Base-by-base conservation (phyloP, 2,329 filamentous ascomycete genomes). In the Sphaerulina populicola region DNA sequence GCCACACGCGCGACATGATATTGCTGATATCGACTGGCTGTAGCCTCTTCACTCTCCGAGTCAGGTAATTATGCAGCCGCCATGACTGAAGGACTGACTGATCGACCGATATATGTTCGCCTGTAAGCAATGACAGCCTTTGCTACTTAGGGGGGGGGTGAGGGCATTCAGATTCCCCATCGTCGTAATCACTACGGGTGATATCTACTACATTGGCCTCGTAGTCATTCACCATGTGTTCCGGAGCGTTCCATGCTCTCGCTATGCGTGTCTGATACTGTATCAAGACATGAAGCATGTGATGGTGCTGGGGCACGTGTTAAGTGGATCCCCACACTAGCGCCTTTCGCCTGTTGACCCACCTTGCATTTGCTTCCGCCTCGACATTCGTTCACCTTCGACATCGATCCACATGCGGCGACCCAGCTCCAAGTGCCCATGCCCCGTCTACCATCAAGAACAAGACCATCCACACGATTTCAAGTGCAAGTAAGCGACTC, bases 401-500 rank as follows among this genome's bases (percentile, higher is more conserved):
- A 41, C 39, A 41, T 41, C 18, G 39, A 35, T 27, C 15, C 12
- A 21, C 39, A 27, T 9, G 12, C 12, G 11, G 11, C 18, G 10
- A 41, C 10, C 21, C 39, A 41, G 11, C 8, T 18, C 4, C 39
- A 41, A 23, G 15, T 41, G 21, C 27, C 4, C 39, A 23, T 18
- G 15, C 15, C 27, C 11, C 15, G 36, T 42, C 29, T 37, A 31
- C 18, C 38, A 33, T 49, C 46, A 49, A 43, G 30, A 36, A 37
- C 39, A 18, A 29, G 46, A 31, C 15, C 38, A 21, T 6, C 12
- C 23, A 27, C 23, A 27, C 23, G 35, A 15, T 33, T 15, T 43
- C 37, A 65, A 64, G 51, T 63, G 61, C 46, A 57, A 58, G 44
- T 48, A 55, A 31, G 59, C 60, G 27, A 63, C 59, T 23, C 52